Evolutionary conservation across 106 monocot species (phyloP).

Genomic region (Posidonia australis): DNA sequence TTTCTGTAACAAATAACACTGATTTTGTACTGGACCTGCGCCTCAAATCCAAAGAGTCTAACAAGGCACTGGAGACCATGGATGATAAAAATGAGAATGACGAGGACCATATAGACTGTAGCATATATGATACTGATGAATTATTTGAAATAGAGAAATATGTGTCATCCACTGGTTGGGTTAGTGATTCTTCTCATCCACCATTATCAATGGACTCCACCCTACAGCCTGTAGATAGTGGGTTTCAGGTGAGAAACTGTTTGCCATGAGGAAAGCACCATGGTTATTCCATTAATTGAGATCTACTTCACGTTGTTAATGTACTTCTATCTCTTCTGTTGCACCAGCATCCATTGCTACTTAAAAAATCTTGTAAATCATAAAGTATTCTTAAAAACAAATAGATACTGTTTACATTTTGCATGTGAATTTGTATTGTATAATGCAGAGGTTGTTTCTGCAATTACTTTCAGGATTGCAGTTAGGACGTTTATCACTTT

Average conservation of each 20-base stretch:
- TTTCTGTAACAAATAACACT: conserved; percentile 77
- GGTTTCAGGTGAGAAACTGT: conserved; percentile 31
- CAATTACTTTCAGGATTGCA: too few species aligned
- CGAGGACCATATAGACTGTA: conserved; percentile 14
- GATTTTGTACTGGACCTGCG: conserved; percentile 50
- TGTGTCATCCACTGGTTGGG: conserved; percentile 54
- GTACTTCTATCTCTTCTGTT: too few species aligned
- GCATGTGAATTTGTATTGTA: too few species aligned
- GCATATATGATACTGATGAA: conserved; percentile 45
- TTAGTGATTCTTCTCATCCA: conserved; percentile 14
- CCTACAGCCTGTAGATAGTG: conserved; percentile 4
- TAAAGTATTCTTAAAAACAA: too few species aligned
- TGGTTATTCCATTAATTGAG: too few species aligned
- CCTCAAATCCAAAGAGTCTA: conserved; percentile 36
- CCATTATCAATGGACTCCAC: conserved; percentile 14
- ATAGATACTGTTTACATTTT: too few species aligned
- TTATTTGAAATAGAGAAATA: conserved; percentile 65
- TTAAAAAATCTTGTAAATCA: too few species aligned
- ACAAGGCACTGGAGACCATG: conserved; percentile 4
- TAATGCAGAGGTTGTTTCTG: too few species aligned
- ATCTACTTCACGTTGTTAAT: too few species aligned
- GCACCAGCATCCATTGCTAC: too few species aligned
- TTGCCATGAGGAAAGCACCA: neutral
- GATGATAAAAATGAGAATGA: conserved; percentile 10
- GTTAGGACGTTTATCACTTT: too few species aligned